A percentile compares a stretch with the other conserved stretches of the same genome.
Conservation (phyloP, 2,329 filamentous ascomycete species). For the Aspergillus costaricaensis region DNA sequence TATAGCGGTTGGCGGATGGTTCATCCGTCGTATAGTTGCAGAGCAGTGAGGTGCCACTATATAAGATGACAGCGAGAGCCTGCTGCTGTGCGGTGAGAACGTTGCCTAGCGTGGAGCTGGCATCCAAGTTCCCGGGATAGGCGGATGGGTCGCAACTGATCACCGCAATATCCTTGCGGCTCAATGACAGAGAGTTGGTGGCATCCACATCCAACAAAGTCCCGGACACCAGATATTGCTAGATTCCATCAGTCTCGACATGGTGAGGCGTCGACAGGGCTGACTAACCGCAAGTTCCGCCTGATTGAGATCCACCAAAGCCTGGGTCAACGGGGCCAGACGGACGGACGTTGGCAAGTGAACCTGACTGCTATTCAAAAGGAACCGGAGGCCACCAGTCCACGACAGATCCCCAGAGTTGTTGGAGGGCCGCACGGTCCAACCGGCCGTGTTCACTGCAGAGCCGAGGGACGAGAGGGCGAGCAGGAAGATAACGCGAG, state of each 20-base stretch:
- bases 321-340: constrained; percentile 32
- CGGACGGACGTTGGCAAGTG: constrained; percentile 20
- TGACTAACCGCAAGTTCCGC: constrained; percentile 27
- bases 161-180: constrained; percentile 38
- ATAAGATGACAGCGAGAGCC: constrained; percentile 42
- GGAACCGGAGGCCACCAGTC: constrained; percentile 25
- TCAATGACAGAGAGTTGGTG: constrained; percentile 31
- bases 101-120: constrained; percentile 35
- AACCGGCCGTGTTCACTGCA: constrained; percentile 21
- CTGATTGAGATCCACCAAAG: constrained; percentile 22
- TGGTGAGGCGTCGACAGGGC: not conserved
- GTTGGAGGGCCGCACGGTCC: constrained; percentile 34
- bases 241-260: not conserved
- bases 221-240: constrained; percentile 34
- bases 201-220: constrained; percentile 31
- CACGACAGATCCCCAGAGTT: constrained; percentile 27
- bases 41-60: constrained; percentile 40
- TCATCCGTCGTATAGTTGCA: constrained; percentile 38
- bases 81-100: constrained; percentile 31
- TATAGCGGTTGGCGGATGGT: constrained; percentile 23
- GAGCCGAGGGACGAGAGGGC: constrained; percentile 15
- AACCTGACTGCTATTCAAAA: constrained; percentile 25
- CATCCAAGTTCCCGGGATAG: constrained; percentile 43
- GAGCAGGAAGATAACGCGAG: constrained; percentile 16
- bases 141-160: constrained; percentile 44